phyloP scores from a whole-genome alignment of 176 grass and related monocot species.

The Bromus sterilis region DNA sequence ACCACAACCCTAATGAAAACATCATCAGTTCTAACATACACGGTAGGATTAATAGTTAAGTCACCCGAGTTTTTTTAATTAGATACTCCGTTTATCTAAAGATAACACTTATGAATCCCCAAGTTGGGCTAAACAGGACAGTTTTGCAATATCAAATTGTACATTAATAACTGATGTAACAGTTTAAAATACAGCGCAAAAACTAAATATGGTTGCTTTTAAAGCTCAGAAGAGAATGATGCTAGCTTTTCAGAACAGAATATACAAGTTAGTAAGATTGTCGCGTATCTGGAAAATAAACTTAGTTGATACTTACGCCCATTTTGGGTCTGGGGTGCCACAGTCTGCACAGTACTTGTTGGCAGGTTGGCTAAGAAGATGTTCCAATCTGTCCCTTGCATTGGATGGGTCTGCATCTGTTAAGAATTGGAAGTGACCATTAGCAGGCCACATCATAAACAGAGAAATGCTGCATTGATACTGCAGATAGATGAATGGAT shows the following conservation, averaged over 20 bases:
- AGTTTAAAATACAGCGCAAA: not conserved
- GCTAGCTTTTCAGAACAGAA: not conserved
- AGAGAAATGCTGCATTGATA: too few relatives aligned
- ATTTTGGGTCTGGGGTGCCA: conserved; percentile 81
- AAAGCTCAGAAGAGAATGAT: not conserved
- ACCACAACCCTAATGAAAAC: not conserved
- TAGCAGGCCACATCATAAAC: not conserved
- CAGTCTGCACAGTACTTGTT: conserved; percentile 87
- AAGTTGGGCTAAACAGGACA: too few relatives aligned
- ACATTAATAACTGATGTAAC: not conserved
- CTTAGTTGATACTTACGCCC: conserved; percentile 56
- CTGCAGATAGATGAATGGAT: not conserved
- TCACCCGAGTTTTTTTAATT: not conserved
- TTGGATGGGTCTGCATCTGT: conserved; percentile 12
- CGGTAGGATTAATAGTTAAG: not conserved
- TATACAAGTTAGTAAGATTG: not conserved
- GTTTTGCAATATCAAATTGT: not conserved
- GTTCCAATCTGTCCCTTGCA: conserved; percentile 51
- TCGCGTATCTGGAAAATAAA: not conserved
- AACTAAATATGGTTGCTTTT: not conserved
- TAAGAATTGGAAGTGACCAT: not conserved
- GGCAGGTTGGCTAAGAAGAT: conserved; percentile 55
- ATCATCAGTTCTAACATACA: not conserved
- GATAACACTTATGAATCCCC: too few relatives aligned
- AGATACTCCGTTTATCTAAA: not conserved